Conservation (phyloP, 2,329 filamentous ascomycete species). For the Claviceps capensis region DNA sequence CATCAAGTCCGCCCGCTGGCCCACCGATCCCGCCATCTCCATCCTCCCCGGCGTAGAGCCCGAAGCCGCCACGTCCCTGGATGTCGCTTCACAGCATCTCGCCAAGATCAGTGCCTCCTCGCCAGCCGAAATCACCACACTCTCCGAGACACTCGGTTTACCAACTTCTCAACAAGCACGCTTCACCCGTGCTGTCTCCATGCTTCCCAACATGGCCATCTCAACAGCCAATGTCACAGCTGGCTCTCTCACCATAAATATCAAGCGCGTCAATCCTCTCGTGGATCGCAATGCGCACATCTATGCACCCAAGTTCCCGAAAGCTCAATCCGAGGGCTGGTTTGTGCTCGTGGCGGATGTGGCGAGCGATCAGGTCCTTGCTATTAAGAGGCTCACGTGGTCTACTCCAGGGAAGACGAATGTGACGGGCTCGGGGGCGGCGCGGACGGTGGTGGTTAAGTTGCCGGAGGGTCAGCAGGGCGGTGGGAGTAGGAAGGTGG, state of each 20-base stretch:
- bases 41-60: slow-evolving; percentile 62
- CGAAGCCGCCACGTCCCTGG: slow-evolving; percentile 16
- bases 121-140: slow-evolving; percentile 23
- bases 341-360: slow-evolving; percentile 67
- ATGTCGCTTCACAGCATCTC: slow-evolving; percentile 25
- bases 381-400: slow-evolving; percentile 80
- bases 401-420: slow-evolving; percentile 24
- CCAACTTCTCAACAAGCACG: slow-evolving; percentile 26
- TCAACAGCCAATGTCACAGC: slow-evolving; percentile 47
- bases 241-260: slow-evolving; percentile 44
- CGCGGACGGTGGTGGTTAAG: slow-evolving; percentile 33
- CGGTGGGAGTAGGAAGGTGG: slow-evolving; percentile 42
- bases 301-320: slow-evolving; percentile 81
- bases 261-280: slow-evolving; percentile 55
- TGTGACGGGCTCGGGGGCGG: slow-evolving; percentile 35
- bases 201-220: slow-evolving; percentile 57
- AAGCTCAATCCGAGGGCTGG: slow-evolving; percentile 87
- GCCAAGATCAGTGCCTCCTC: slow-evolving; percentile 26
- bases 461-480: slow-evolving; percentile 35
- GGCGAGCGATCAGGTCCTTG: slow-evolving; percentile 61
- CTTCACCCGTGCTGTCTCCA: slow-evolving; percentile 45
- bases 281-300: slow-evolving; percentile 56
- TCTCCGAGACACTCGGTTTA: slow-evolving; percentile 39
- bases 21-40: slow-evolving; percentile 61
- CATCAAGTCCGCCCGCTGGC: slow-evolving; percentile 89